These are phyloP conservation scores for Fusarium coicis DNA, from an alignment of 2,329 filamentous ascomycete genomes.

Conservation along the genomic window DNA sequence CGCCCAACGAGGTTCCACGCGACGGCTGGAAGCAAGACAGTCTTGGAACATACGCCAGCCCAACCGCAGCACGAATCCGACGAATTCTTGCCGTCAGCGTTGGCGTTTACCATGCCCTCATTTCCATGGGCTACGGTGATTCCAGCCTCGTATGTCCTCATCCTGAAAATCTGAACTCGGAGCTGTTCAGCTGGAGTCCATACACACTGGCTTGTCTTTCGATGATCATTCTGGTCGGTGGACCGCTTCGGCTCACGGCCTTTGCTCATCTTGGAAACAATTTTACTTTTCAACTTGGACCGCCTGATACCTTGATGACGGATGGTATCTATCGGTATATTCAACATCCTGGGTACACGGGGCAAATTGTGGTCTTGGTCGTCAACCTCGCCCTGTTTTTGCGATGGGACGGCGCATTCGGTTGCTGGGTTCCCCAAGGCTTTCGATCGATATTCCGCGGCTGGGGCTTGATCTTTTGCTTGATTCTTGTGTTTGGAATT, in stretches of 20 bases:
- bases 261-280: neutral
- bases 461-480: neutral
- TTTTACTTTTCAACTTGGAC: neutral
- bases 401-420: neutral
- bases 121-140: neutral
- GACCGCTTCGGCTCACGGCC: neutral
- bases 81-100: neutral
- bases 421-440: neutral
- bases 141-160: neutral
- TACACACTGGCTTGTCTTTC: neutral
- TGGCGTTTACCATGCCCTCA: neutral
- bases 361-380: neutral
- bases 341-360: neutral
- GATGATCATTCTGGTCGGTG: neutral
- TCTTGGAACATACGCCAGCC: neutral
- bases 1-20: neutral
- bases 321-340: neutral
- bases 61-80: neutral
- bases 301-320: neutral
- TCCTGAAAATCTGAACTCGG: neutral
- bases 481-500: neutral
- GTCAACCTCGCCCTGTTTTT: neutral
- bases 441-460: rapidly evolving
- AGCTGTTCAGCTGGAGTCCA: neutral
- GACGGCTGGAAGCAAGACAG: neutral